Evolutionary conservation across 2,329 filamentous ascomycete genomes (phyloP), one percentile per base, ranked within the genome.

Genomic region (Calonectria ilicicola): DNA sequence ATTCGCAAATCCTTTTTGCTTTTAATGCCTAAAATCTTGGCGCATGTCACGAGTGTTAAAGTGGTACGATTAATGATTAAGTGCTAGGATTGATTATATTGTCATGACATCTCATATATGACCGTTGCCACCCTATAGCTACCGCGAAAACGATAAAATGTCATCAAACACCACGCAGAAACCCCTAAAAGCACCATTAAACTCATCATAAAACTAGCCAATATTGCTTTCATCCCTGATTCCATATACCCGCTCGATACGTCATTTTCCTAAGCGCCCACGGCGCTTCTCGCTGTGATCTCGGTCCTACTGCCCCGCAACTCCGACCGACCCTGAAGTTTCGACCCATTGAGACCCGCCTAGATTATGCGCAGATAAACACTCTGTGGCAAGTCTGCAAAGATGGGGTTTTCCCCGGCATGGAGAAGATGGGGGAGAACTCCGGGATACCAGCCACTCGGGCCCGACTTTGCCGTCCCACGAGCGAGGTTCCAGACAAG

Each of bases 221-320:
- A 23, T 19, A 17, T 4, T 40, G 21, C 19, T 38, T 27, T 23
- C 32, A 8, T 17, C 6, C 8, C 23, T 27, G 3, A 21, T 19
- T 26, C 2, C 17, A 6, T 10, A 60, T n/a, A 17, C 21, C 21
- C 21, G 53, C 53, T 40, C 65, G 38, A 23, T 51, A 19, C 15
- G 27, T 42, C 32, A 60, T 19, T 38, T 38, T 35, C 32, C 2
- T 60, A 60, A 60, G 53, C 53, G 53, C 53, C 5, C 35, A 19
- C 32, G 35, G 53, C 53, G 53, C 53, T 60, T 60, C 53, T 60
- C 53, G 53, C 53, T 60, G 35, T 60, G 35, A 60, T 60, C 32
- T 60, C 53, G 53, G 53, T 60, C 53, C 53, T 60, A 38, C 26
- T 60, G 53, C 32, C 53, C 53, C 53, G 32, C 53, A 60, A 23